A percentile compares a stretch with the other conserved stretches of the same genome.
These are phyloP conservation scores for Hygrocybe punicea DNA, from an alignment of 768 basidiomycete species.

Conservation along the genomic window DNA sequence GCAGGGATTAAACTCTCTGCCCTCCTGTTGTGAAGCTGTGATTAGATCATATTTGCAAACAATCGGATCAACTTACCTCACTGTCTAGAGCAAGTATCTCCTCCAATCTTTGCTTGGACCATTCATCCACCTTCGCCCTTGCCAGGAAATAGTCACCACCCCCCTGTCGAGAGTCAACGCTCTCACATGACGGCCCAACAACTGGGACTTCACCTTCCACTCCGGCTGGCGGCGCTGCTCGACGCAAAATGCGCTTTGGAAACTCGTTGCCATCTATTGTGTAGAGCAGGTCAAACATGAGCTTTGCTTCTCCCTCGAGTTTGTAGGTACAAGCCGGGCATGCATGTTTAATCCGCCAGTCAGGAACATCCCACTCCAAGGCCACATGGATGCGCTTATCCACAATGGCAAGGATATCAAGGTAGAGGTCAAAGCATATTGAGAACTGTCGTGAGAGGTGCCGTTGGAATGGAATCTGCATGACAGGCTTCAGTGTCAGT, in stretches of 20 bases:
- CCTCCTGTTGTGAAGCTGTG: too few species aligned
- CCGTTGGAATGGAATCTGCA: conserved; percentile 11
- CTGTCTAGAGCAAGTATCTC: too few species aligned
- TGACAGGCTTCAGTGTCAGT: not conserved
- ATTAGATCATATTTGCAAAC: too few species aligned
- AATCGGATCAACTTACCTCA: too few species aligned
- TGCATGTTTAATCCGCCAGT: conserved; percentile 26
- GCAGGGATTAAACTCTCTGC: conserved; percentile 14
- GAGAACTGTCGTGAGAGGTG: conserved; percentile 21
- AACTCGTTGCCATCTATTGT: not conserved
- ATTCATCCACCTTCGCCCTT: too few species aligned
- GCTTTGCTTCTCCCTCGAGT: not conserved
- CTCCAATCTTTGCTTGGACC: too few species aligned
- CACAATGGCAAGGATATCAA: conserved; percentile 11
- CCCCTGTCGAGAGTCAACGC: not conserved
- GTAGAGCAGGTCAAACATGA: not conserved
- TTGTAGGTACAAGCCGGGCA: conserved; percentile 31
- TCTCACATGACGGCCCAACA: not conserved
- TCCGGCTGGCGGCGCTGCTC: not conserved
- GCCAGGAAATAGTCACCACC: too few species aligned
- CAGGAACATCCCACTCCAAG: conserved; percentile 18
- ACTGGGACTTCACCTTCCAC: not conserved
- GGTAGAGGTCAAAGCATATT: conserved; percentile 26
- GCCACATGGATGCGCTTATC: conserved; percentile 13
- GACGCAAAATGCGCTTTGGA: not conserved